Evolutionary conservation across 2,329 filamentous ascomycete genomes (phyloP).

Genomic region (Metarhizium guizhouense): DNA sequence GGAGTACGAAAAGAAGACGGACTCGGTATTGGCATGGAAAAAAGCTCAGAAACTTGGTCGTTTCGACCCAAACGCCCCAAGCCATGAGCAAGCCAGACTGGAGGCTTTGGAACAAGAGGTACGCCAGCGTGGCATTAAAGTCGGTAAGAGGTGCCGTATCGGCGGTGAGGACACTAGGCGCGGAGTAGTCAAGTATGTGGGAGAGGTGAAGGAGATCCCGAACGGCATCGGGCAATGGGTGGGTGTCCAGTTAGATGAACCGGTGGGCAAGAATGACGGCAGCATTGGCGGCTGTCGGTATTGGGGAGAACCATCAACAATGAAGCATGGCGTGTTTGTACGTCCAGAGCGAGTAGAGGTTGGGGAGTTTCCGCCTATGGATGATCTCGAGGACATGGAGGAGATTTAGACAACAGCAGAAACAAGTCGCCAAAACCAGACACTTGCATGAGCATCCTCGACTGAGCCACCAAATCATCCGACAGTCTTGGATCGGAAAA

Average conservation of each 20-base stretch:
- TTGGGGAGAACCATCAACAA: constrained; percentile 54
- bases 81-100: constrained; percentile 63
- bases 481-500: not conserved
- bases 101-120: constrained; percentile 63
- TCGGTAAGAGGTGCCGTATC: constrained; percentile 55
- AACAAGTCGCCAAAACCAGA: not conserved
- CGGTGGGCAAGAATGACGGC: constrained; percentile 76
- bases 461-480: not conserved
- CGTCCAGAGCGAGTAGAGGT: constrained; percentile 69
- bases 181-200: constrained; percentile 63
- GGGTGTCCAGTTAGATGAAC: constrained; percentile 68
- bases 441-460: not conserved
- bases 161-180: constrained; percentile 60
- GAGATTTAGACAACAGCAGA: constrained; percentile 43
- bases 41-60: constrained; percentile 90
- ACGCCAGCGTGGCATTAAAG: constrained; percentile 54
- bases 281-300: constrained; percentile 59
- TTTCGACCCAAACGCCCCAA: constrained; percentile 79
- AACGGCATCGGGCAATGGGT: constrained; percentile 59
- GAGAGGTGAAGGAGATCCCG: constrained; percentile 66
- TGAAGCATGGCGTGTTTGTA: constrained; percentile 72
- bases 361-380: constrained; percentile 61
- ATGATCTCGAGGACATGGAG: constrained; percentile 71
- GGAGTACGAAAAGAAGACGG: constrained; percentile 77
- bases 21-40: constrained; percentile 94